These are phyloP conservation scores for Metschnikowia gelsemii DNA, from an alignment of 805 yeast species.

Conservation along the genomic window DNA sequence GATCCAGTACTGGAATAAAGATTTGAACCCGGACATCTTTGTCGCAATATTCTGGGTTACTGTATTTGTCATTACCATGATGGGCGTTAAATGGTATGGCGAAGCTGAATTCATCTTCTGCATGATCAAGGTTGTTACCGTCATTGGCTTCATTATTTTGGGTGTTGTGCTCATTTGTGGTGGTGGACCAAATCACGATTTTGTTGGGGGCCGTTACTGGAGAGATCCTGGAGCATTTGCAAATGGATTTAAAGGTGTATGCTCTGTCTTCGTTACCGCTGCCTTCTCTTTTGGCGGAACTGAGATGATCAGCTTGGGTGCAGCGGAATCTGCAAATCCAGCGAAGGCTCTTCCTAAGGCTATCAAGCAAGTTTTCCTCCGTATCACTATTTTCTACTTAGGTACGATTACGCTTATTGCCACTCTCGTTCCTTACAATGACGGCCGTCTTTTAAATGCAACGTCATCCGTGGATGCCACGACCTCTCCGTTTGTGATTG, in stretches of 20 bases:
- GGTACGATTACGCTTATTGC: conserved; percentile 40
- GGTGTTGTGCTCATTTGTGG: conserved; percentile 55
- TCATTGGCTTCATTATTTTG: conserved; percentile 56
- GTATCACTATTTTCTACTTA: conserved; percentile 42
- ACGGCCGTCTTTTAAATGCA: conserved; percentile 22
- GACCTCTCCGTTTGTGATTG: conserved; percentile 45
- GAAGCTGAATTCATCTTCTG: conserved; percentile 68
- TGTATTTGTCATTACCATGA: conserved; percentile 31
- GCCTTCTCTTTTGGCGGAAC: conserved; percentile 45
- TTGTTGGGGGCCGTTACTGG: conserved; percentile 41
- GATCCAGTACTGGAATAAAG: conserved; percentile 51
- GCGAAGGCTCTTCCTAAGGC: conserved; percentile 42
- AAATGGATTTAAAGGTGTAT: conserved; percentile 38
- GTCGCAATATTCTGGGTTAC: conserved; percentile 56
- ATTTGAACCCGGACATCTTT: conserved; percentile 55
- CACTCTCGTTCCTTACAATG: conserved; percentile 39
- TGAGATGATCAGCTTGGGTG: conserved; percentile 41
- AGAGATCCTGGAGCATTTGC: conserved; percentile 38
- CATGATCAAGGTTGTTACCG: conserved; percentile 59
- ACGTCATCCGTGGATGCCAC: conserved; percentile 31
- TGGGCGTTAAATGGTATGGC: conserved; percentile 34
- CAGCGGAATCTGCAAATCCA: conserved; percentile 38
- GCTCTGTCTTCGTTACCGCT: conserved; percentile 41
- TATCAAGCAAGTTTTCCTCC: conserved; percentile 43
- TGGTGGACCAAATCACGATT: conserved; percentile 41